phyloP scores from a whole-genome alignment of 2,329 filamentous ascomycete species.

The Fusarium cicatricum region DNA sequence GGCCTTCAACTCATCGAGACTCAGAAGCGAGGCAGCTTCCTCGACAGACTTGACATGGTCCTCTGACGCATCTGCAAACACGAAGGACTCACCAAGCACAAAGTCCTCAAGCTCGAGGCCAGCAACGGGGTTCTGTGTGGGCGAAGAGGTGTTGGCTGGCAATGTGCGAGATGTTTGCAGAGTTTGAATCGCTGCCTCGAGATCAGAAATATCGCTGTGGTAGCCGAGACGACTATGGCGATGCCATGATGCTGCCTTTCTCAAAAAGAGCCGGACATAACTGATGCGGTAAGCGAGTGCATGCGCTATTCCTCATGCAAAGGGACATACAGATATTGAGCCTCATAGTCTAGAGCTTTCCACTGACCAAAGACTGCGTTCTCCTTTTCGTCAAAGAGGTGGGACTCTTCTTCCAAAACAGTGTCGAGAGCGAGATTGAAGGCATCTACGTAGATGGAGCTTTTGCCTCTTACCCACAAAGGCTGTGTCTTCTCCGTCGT shows the following conservation, averaged over 20 bases:
- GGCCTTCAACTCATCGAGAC: constrained; percentile 85
- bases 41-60: constrained; percentile 78
- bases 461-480: constrained; percentile 76
- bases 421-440: constrained; percentile 93
- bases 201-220: constrained; percentile 81
- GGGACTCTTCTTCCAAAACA: constrained; percentile 86
- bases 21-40: constrained; percentile 82
- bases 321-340: constrained; percentile 81
- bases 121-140: constrained; percentile 30
- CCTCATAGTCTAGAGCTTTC: constrained; percentile 78
- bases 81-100: constrained; percentile 66
- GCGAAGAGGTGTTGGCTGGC: constrained; percentile 49
- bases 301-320: not conserved
- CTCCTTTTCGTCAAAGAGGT: constrained; percentile 86
- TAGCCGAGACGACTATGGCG: constrained; percentile 80
- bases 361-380: constrained; percentile 79
- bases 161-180: constrained; percentile 69
- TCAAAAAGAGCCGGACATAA: constrained; percentile 90
- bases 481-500: constrained; percentile 51
- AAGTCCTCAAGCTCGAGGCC: constrained; percentile 52
- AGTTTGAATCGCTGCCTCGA: constrained; percentile 68
- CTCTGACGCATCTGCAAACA: constrained; percentile 82
- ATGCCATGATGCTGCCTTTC: constrained; percentile 93
- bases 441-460: constrained; percentile 95
- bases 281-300: constrained; percentile 52